Conservation (phyloP, 1,139 yeast species). For the Sugiyamaella novakii region DNA sequence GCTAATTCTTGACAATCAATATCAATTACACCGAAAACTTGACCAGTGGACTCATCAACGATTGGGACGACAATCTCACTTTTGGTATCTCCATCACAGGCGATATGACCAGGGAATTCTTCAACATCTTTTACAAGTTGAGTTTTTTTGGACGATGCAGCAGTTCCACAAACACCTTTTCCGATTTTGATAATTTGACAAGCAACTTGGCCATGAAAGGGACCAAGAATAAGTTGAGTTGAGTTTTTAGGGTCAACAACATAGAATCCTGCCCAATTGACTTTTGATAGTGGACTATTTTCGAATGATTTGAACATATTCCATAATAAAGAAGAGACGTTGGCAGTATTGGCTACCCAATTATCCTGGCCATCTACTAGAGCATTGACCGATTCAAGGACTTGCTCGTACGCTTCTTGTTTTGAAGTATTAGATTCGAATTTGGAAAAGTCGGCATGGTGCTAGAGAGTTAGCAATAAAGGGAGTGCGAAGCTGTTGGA, state of each 20-base stretch:
- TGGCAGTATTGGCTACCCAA: constrained; percentile 89
- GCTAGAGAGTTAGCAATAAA: too few relatives aligned
- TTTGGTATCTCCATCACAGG: constrained; percentile 93
- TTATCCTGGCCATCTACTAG: constrained; percentile 62
- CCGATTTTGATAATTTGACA: constrained; percentile 82
- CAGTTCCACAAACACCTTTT: constrained; percentile 88
- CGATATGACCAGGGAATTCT: constrained; percentile 87
- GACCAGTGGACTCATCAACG: constrained; percentile 44
- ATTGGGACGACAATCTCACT: constrained; percentile 94
- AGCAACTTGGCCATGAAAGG: constrained; percentile 96
- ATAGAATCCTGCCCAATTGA: constrained; percentile 96
- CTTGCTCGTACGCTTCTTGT: constrained; percentile 59
- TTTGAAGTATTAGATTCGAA: constrained; percentile 41
- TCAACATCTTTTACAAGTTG: constrained; percentile 80
- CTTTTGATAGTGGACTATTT: constrained; percentile 37
- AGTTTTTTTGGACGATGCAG: constrained; percentile 59
- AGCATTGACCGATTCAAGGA: constrained; percentile 66
- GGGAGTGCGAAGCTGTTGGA: too few relatives aligned
- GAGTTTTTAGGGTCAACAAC: constrained; percentile 47
- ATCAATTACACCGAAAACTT: constrained; percentile 75
- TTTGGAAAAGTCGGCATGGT: constrained; percentile 38
- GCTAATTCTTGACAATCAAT: constrained; percentile 68
- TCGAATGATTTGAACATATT: constrained; percentile 70
- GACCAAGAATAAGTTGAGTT: constrained; percentile 69
- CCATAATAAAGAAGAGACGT: constrained; percentile 85